A percentile compares a stretch with the other conserved stretches of the same genome.
Evolutionary conservation across 75 land plant species (phyloP).

Genomic region (Larix kaempferi): DNA sequence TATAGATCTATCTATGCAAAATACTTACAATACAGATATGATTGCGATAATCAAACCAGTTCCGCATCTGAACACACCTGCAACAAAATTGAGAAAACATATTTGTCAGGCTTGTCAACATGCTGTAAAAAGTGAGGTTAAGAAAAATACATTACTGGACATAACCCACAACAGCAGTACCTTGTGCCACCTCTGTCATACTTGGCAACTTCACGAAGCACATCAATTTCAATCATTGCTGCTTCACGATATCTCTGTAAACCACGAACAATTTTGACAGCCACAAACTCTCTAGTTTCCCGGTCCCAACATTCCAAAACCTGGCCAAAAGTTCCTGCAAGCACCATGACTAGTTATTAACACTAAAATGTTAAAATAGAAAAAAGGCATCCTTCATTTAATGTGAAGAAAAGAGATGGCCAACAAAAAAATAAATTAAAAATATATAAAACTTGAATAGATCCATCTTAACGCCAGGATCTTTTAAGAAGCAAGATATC

Average conservation of each 20-base stretch:
- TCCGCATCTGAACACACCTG: conserved; percentile 51
- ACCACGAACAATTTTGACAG: conserved; percentile 76
- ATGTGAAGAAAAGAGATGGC: not conserved
- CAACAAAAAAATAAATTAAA: not conserved
- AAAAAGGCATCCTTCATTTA: not conserved
- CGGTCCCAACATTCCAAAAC: conserved; percentile 96
- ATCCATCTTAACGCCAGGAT: not conserved
- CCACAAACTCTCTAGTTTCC: conserved; percentile 75
- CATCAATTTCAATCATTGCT: conserved; percentile 85
- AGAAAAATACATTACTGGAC: not conserved
- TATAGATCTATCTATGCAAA: not conserved
- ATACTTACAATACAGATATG: conserved; percentile 64
- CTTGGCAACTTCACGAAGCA: conserved; percentile 62
- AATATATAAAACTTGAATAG: not conserved
- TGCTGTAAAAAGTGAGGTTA: not conserved
- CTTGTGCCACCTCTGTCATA: conserved; percentile 64
- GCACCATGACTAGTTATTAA: not conserved
- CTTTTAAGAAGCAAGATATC: not conserved
- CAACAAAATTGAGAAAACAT: conserved; percentile 2
- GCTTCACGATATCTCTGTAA: conserved; percentile 85
- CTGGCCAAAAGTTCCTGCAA: conserved; percentile 92
- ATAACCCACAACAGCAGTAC: conserved; percentile 20
- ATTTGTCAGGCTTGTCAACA: not conserved
- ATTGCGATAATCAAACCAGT: conserved; percentile 69
- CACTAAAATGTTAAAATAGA: not conserved